A percentile compares a stretch with the other conserved stretches of the same genome.
Conservation (phyloP, 2,329 filamentous ascomycete species). For the Penicillium digitatum region DNA sequence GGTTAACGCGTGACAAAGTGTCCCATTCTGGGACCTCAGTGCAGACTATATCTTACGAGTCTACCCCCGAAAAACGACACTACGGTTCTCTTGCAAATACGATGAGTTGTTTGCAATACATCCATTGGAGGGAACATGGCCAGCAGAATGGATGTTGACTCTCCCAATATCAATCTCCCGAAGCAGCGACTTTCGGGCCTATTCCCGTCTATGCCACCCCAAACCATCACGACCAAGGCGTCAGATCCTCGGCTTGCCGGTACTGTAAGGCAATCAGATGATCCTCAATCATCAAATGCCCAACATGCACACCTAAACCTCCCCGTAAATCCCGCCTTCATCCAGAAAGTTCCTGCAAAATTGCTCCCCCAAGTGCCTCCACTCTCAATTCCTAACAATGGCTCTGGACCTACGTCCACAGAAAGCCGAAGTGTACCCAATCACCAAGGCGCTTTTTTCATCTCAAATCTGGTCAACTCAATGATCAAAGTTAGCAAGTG, state of each 20-base stretch:
- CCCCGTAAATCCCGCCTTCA: not conserved
- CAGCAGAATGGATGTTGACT: constrained; percentile 12
- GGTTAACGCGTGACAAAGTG: not conserved
- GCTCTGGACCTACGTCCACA: not conserved
- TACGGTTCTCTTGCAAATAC: not conserved
- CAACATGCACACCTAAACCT: not conserved
- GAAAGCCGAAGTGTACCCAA: not conserved
- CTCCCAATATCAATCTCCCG: not conserved
- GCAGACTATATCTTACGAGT: not conserved
- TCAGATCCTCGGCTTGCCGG: constrained; percentile 6
- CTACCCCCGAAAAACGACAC: not conserved
- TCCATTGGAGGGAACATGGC: constrained; percentile 4
- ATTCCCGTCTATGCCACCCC: not conserved
- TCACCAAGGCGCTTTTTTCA: not conserved
- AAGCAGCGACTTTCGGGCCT: constrained; percentile 1
- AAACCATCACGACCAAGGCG: not conserved
- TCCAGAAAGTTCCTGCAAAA: not conserved
- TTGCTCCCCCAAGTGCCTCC: not conserved
- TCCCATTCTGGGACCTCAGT: not conserved
- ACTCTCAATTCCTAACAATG: not conserved
- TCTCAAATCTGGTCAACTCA: constrained; percentile 1
- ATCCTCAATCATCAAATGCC: not conserved
- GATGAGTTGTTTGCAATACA: constrained; percentile 6
- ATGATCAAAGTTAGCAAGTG: constrained; percentile 13
- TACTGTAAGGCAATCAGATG: not conserved